phyloP scores from a whole-genome alignment of 495 filamentous ascomycete species.

The Tuber aestivum region DNA sequence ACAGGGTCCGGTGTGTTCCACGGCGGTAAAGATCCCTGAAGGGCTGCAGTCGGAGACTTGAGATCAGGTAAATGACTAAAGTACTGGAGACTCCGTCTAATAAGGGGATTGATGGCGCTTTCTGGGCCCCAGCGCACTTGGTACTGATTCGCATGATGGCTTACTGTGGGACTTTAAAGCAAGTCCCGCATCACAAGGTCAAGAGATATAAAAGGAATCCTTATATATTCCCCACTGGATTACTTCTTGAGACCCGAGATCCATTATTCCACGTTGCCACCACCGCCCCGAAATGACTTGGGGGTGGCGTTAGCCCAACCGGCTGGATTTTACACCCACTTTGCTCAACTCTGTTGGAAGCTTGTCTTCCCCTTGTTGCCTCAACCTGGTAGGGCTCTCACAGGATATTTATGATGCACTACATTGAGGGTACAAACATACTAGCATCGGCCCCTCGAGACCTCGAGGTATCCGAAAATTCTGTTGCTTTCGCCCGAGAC shows the following conservation, averaged over 20 bases:
- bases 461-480: no score
- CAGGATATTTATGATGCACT: not conserved
- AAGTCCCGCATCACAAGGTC: not conserved
- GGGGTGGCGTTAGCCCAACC: not conserved
- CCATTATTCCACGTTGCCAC: not conserved
- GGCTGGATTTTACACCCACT: not conserved
- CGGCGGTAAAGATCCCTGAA: not conserved
- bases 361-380: not conserved
- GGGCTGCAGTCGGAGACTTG: not conserved
- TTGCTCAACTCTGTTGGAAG: not conserved
- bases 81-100: no score
- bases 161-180: no score
- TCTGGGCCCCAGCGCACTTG: no score
- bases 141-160: no score
- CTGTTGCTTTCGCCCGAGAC: no score
- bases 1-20: not conserved
- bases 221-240: not conserved
- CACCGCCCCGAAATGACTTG: not conserved
- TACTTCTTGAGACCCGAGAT: no score
- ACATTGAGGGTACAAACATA: not conserved
- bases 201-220: not conserved
- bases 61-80: no score
- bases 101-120: no score
- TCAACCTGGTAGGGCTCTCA: not conserved
- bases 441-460: no score